Evolutionary conservation across 768 basidiomycete genomes (phyloP), one percentile per base, ranked within the genome.

Genomic region (Russula virescens): DNA sequence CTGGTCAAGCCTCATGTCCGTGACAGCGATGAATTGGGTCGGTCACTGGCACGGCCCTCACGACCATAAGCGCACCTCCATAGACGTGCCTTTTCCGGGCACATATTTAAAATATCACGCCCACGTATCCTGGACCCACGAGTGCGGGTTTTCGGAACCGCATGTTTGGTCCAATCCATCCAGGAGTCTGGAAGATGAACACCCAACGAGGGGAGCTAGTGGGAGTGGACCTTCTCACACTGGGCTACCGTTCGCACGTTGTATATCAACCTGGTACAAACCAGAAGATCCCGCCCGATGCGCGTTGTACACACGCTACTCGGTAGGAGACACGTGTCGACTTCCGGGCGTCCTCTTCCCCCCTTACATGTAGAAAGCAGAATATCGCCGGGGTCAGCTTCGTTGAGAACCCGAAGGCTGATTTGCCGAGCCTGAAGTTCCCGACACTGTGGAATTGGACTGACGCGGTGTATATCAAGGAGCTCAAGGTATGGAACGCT

Each of bases 371-470:
- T n/a, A n/a, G n/a, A n/a, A n/a, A n/a, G n/a, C n/a, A 31, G 31
- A 31, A 31, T 31, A 31, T 31, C 31, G 31, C 8, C 31, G 31
- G 31, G 31, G 31, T 31, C 8, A 31, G 8, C 31, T 31, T 31
- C 31, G 31, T 31, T 8, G 31, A 31, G 31, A 31, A 31, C 31
- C 31, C 3, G 31, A 31, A 31, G 31, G 31, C 31, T 4, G 31
- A 31, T 31, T 8, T 4, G 31, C 31, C 8, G 31, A 8, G 31
- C 31, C 31, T 4, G 31, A 31, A 8, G 31, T 81, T 84, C 70
- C 89, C 89, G 0, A 75, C 73, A 4, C 73, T 75, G 55, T 91
- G 90, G 90, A 92, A 91, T 71, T 76, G 81, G 35, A 70, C 74
- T 43, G 75, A 79, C 21, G 66, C 69, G 47, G 70, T 75, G 50